phyloP scores from a whole-genome alignment of 768 basidiomycete genomes.

The Xerocomus potaroensis region DNA sequence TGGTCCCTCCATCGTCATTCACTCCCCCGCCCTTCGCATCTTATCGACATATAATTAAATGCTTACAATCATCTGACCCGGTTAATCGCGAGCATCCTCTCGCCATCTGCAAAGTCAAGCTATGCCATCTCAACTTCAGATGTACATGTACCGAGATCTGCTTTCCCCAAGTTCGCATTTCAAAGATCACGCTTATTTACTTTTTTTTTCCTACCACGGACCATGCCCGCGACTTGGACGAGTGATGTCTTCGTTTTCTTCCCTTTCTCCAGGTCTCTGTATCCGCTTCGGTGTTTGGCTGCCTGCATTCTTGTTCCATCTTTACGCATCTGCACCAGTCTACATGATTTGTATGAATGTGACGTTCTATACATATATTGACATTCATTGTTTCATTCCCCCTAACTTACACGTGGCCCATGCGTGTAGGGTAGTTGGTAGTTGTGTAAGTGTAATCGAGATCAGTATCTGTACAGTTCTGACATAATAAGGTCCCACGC shows the following conservation, averaged over 20 bases:
- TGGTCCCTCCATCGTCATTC: background rate
- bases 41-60: conserved; percentile 30
- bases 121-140: conserved; percentile 25
- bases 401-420: background rate
- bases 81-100: conserved; percentile 26
- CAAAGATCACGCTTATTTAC: conserved; percentile 16
- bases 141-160: conserved; percentile 28
- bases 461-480: conserved; percentile 30
- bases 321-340: conserved; percentile 15
- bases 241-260: conserved; percentile 19
- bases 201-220: conserved; percentile 27
- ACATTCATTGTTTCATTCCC: conserved; percentile 8
- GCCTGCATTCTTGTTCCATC: conserved; percentile 22
- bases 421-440: too few relatives aligned
- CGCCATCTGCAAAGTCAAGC: conserved; percentile 19
- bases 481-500: conserved; percentile 26
- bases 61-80: conserved; percentile 24
- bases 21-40: conserved; percentile 19
- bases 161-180: conserved; percentile 11
- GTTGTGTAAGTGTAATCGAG: conserved; percentile 7
- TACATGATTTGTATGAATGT: conserved; percentile 17
- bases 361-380: conserved; percentile 12
- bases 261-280: conserved; percentile 5
- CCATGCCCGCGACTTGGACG: conserved; percentile 27
- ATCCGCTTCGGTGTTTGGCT: conserved; percentile 18